These are phyloP conservation scores for Cucumis hystrix DNA, from an alignment of 306 rosid genomes.

Conservation along the genomic window DNA sequence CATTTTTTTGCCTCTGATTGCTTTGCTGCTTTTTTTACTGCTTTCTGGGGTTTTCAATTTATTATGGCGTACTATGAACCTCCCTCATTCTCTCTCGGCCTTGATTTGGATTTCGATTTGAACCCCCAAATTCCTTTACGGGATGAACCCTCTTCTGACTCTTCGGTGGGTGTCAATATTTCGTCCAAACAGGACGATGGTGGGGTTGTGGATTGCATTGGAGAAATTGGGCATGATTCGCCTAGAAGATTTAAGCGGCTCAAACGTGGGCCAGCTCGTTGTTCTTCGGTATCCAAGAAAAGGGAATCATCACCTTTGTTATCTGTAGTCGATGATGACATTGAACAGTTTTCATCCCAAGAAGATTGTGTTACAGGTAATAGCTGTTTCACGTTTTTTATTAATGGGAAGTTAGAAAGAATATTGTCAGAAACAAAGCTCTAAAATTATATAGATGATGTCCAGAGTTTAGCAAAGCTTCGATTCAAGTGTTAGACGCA, in stretches of 20 bases:
- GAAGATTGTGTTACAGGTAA: slow-evolving; percentile 32
- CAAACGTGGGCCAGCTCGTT: slow-evolving; percentile 32
- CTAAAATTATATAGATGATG: background rate
- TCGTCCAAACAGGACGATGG: background rate
- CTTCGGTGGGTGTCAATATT: background rate
- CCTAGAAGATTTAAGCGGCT: slow-evolving; percentile 47
- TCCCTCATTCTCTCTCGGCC: slow-evolving; percentile 77
- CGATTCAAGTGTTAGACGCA: background rate
- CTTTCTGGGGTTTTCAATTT: background rate
- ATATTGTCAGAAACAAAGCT: background rate
- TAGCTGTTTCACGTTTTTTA: background rate
- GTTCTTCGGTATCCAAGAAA: slow-evolving; percentile 5
- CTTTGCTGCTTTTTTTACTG: background rate
- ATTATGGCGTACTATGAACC: slow-evolving; percentile 44
- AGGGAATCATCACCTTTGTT: slow-evolving; percentile 1
- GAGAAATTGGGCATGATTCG: slow-evolving; percentile 19
- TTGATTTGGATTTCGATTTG: slow-evolving; percentile 36
- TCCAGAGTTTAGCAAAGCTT: background rate
- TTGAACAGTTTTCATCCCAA: slow-evolving; percentile 65
- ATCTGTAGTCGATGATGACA: slow-evolving; percentile 41
- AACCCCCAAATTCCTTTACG: slow-evolving; percentile 14
- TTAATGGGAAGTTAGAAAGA: background rate
- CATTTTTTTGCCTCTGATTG: background rate
- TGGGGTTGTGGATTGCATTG: slow-evolving; percentile 22
- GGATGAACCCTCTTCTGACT: slow-evolving; percentile 4